Evolutionary conservation across 148 eudicot species (phyloP).

Genomic region (Simmondsia chinensis): DNA sequence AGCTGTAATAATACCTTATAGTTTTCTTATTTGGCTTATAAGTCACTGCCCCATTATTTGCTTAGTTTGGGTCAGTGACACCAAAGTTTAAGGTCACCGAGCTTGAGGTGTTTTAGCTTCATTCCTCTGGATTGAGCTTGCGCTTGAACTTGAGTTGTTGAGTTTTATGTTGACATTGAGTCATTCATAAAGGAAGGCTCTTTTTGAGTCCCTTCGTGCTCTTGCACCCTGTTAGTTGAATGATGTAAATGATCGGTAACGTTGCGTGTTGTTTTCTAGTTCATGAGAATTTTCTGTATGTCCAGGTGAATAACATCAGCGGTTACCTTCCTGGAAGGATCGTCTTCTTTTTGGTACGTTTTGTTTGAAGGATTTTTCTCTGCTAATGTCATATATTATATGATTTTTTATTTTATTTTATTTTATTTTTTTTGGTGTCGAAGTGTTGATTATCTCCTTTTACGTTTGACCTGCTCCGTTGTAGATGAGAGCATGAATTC

Average conservation of each 20-base stretch:
- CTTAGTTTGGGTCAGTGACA: too few species aligned
- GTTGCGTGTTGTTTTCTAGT: not conserved
- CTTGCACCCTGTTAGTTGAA: not conserved
- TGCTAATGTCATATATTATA: not conserved
- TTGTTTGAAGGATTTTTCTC: not conserved
- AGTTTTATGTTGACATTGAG: too few species aligned
- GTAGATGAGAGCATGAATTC: not conserved
- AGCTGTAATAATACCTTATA: too few species aligned
- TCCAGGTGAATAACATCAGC: conserved; percentile 94
- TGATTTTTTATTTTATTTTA: not conserved
- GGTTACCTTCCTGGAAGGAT: conserved; percentile 99
- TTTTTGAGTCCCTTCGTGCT: too few species aligned
- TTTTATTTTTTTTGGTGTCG: not conserved
- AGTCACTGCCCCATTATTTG: too few species aligned
- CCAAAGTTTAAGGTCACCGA: too few species aligned
- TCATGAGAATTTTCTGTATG: conserved; percentile 1
- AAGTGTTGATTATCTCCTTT: not conserved
- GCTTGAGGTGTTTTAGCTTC: too few species aligned
- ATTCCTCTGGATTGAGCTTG: too few species aligned
- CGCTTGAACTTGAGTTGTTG: too few species aligned
- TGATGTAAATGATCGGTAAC: not conserved
- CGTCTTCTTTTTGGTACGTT: conserved; percentile 92
- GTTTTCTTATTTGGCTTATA: too few species aligned
- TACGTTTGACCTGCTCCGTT: not conserved
- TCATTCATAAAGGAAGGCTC: too few species aligned